Evolutionary conservation across 306 rosid species (phyloP).

Genomic region (Crataegus laevigata): DNA sequence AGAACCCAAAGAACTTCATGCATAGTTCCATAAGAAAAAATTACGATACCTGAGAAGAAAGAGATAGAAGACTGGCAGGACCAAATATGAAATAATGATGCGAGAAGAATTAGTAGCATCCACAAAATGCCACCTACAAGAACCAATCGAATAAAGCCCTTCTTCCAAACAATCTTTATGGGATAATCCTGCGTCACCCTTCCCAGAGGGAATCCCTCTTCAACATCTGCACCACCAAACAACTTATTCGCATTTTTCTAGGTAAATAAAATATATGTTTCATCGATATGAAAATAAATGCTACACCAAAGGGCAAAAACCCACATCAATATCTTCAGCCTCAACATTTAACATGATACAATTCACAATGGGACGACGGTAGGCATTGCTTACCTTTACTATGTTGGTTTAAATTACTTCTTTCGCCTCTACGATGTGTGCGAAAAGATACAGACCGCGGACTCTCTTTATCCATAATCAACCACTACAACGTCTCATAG

Average conservation of each 20-base stretch:
- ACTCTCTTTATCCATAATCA: slow-evolving; percentile 29
- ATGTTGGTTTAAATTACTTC: slow-evolving; percentile 15
- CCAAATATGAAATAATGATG: slow-evolving; percentile 82
- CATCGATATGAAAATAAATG: neutral
- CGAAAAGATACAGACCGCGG: slow-evolving; percentile 29
- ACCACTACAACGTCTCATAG: slow-evolving; percentile 15
- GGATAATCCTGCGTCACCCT: slow-evolving; percentile 59
- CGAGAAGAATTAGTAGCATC: slow-evolving; percentile 81
- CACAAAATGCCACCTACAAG: slow-evolving; percentile 84
- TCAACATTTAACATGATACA: neutral
- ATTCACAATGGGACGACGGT: neutral
- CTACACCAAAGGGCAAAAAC: neutral
- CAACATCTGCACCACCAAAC: slow-evolving; percentile 53
- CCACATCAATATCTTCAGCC: neutral
- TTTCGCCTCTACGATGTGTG: slow-evolving; percentile 30
- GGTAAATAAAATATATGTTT: slow-evolving; percentile 3
- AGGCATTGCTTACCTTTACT: slow-evolving; percentile 20
- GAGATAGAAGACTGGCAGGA: slow-evolving; percentile 80
- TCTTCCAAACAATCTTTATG: slow-evolving; percentile 82
- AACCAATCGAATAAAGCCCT: slow-evolving; percentile 78
- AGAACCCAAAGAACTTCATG: slow-evolving; percentile 2
- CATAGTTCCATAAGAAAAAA: neutral
- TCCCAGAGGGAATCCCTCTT: slow-evolving; percentile 45
- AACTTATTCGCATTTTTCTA: neutral
- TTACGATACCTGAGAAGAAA: slow-evolving; percentile 60